Conservation (phyloP, 1,284 basidiomycete species). For the Austroboletus rostrupii region DNA sequence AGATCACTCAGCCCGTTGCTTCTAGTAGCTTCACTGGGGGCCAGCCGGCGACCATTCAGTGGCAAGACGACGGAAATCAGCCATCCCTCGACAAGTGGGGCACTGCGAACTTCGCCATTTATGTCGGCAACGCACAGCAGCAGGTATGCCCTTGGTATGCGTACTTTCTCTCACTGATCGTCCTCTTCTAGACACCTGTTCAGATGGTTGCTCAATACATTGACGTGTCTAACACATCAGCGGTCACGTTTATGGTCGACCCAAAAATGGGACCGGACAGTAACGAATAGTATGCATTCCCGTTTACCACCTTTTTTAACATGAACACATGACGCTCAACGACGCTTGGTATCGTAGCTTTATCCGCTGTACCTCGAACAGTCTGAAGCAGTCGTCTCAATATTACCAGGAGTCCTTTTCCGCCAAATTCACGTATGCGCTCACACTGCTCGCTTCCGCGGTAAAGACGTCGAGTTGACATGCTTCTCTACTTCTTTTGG, state of each 20-base stretch:
- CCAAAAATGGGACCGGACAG: constrained; percentile 58
- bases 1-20: constrained; percentile 62
- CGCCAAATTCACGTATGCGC: constrained; percentile 66
- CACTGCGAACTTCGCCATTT: constrained; percentile 60
- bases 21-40: constrained; percentile 56
- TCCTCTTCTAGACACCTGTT: constrained; percentile 51
- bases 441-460: background rate
- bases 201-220: constrained; percentile 56
- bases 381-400: constrained; percentile 50
- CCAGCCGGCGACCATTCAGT: constrained; percentile 53
- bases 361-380: constrained; percentile 65
- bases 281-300: constrained; percentile 51
- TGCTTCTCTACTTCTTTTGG: background rate
- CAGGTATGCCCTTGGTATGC: constrained; percentile 44
- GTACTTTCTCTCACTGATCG: background rate
- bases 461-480: background rate
- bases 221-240: constrained; percentile 55
- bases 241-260: constrained; percentile 58
- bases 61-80: constrained; percentile 60
- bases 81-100: constrained; percentile 63
- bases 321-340: background rate
- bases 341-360: constrained; percentile 40
- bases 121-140: constrained; percentile 55
- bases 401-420: constrained; percentile 74
- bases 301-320: background rate